Evolutionary conservation across 2,329 filamentous ascomycete genomes (phyloP), one percentile per base, ranked within the genome.

Genomic region (Claviceps africana): DNA sequence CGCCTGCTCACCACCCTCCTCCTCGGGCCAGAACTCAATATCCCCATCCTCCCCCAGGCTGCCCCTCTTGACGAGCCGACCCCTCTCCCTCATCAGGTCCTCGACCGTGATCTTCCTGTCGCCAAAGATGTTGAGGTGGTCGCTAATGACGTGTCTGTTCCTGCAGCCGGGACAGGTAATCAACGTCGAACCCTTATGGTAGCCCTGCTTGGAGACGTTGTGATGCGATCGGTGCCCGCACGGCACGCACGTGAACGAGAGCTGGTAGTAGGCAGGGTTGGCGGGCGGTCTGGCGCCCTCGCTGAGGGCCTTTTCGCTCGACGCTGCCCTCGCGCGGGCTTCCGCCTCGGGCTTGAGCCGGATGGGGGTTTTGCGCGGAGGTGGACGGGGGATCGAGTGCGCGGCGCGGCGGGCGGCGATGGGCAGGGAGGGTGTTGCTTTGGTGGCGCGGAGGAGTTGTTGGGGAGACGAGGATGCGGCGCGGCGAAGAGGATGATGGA

Each of bases 171-270:
- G 91, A 65, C 93, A 98, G 35, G 85, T 84, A 57, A 97, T 90
- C 53, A 98, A 74, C 4, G 93, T 85, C 1, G 88, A 91, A 37
- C 93, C 93, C 56, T 83, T 76, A 68, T 97, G 90, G 65, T 98
- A 98, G 33, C 88, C 93, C 64, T 97, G 93, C 68, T 97, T 96
- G 31, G 88, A 88, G 60, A 98, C 75, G 49, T 78, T 78, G 70
- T 98, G 94, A 13, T 82, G 77, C n/a, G 88, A 94, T 53, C 90
- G 84, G 37, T 78, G 72, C 46, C 76, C 73, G 70, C 93, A 98
- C 33, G 87, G 88, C 54, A 86, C 83, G 77, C 93, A 98, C 59
- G 93, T 98, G 67, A 98, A 96, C 48, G 83, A 86, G 57, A 98
- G 76, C 59, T 88, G 78, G 70, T 97, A 98, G 53, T 86, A 81